Evolutionary conservation across 352 stramenopile species (phyloP).

Genomic region (Plasmopara muralis): DNA sequence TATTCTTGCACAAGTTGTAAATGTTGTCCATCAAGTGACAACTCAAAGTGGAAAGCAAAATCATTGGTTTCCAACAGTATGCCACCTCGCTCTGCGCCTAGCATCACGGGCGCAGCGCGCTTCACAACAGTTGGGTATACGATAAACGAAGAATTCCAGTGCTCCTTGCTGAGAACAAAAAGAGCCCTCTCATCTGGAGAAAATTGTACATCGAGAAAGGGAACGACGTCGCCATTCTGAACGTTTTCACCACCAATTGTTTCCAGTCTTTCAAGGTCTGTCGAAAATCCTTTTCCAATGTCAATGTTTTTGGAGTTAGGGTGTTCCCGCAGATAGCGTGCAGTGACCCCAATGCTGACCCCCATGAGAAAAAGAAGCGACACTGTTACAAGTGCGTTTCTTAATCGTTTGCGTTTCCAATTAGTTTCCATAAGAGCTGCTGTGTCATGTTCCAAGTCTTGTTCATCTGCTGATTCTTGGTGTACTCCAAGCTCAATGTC

Average conservation of each 20-base stretch:
- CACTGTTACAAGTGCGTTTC: conserved; percentile 7
- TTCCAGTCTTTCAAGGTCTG: conserved; percentile 17
- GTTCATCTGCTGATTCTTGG: conserved; percentile 4
- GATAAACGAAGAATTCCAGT: conserved; percentile 63
- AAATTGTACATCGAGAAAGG: conserved; percentile 45
- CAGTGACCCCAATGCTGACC: conserved; percentile 20
- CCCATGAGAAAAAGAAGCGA: conserved; percentile 18
- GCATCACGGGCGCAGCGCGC: conserved; percentile 34
- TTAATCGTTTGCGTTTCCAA: conserved; percentile 10
- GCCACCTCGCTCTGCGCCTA: conserved; percentile 39
- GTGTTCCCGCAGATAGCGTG: conserved; percentile 16
- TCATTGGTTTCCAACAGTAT: conserved; percentile 54
- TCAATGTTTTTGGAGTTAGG: not conserved
- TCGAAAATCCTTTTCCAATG: conserved; percentile 8
- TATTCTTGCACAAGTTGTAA: conserved; percentile 56
- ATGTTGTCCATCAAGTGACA: conserved; percentile 20
- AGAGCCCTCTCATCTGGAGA: conserved; percentile 19
- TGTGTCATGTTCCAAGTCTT: conserved; percentile 13
- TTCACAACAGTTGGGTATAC: conserved; percentile 66
- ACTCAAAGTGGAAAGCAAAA: conserved; percentile 67
- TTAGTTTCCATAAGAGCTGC: conserved; percentile 12
- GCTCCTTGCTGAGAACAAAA: conserved; percentile 49
- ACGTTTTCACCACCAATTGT: conserved; percentile 22
- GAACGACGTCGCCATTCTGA: conserved; percentile 7
- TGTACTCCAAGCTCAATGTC: conserved; percentile 24